Percentiles rank a stretch among this genome's conserved stretches.
These are phyloP conservation scores for Chlorella sp. DNA, from an alignment of 139 green algal species.

Conservation along the genomic window DNA sequence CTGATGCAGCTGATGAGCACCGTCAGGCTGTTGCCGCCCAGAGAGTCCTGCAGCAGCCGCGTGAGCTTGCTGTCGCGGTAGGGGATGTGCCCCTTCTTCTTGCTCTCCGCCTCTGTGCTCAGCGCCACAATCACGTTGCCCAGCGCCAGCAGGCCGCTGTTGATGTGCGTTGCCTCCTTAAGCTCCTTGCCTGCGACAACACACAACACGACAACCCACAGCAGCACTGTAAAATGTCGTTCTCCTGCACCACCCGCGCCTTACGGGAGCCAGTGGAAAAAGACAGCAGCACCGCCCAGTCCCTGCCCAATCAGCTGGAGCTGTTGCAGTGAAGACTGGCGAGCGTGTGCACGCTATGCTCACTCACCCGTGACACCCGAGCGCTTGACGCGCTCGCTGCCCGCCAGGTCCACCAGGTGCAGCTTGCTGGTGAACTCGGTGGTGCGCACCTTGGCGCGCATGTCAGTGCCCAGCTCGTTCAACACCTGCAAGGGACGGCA, in stretches of 20 bases:
- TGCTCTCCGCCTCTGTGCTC: conserved; percentile 17
- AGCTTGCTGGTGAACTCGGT: conserved; percentile 44
- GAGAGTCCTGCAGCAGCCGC: conserved; percentile 59
- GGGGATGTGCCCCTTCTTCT: conserved; percentile 36
- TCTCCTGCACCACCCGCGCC: too few relatives aligned
- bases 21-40: conserved; percentile 62
- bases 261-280: neutral
- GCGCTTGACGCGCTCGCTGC: conserved; percentile 34
- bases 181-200: conserved; percentile 28
- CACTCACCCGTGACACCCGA: conserved; percentile 2
- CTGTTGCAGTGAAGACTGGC: too few relatives aligned
- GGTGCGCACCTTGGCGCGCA: conserved; percentile 41
- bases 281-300: neutral
- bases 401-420: conserved; percentile 62
- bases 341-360: too few relatives aligned
- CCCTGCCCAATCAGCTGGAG: too few relatives aligned
- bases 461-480: conserved; percentile 35
- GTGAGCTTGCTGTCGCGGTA: conserved; percentile 67
- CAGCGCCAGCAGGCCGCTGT: conserved; percentile 58
- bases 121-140: conserved; percentile 66
- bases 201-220: neutral
- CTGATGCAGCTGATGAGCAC: conserved; percentile 63
- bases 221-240: neutral
- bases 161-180: conserved; percentile 69
- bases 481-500: conserved; percentile 26